A percentile compares a stretch with the other conserved stretches of the same genome.
These are phyloP conservation scores for Massariosphaeria phaeospora DNA, from an alignment of 495 filamentous ascomycete species.

Conservation along the genomic window DNA sequence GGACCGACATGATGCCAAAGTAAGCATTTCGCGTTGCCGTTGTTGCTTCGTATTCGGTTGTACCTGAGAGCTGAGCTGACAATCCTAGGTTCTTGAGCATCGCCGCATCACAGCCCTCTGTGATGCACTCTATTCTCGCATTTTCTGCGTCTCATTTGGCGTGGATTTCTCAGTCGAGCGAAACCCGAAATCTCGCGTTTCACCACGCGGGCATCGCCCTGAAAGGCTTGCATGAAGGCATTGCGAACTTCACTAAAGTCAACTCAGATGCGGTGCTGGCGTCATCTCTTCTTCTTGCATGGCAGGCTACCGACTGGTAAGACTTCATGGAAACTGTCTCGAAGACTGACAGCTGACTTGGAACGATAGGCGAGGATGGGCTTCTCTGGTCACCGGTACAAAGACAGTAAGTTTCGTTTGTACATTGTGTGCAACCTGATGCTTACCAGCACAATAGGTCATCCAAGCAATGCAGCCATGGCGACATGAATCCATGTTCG, in stretches of 20 bases:
- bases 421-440: not conserved
- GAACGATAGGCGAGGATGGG: slow-evolving; percentile 75
- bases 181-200: slow-evolving; percentile 78
- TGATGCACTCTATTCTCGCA: slow-evolving; percentile 87
- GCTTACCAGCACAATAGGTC: slow-evolving; percentile 55
- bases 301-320: slow-evolving; percentile 96
- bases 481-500: slow-evolving; percentile 83
- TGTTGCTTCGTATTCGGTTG: slow-evolving; percentile 26
- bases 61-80: slow-evolving; percentile 25
- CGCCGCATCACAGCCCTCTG: slow-evolving; percentile 73
- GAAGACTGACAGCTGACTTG: slow-evolving; percentile 34
- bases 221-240: slow-evolving; percentile 81
- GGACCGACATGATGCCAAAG: slow-evolving; percentile 89
- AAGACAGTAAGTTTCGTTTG: slow-evolving; percentile 58
- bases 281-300: slow-evolving; percentile 86
- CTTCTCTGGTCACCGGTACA: slow-evolving; percentile 84
- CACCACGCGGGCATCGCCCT: slow-evolving; percentile 80
- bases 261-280: slow-evolving; percentile 91
- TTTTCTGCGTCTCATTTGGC: slow-evolving; percentile 89
- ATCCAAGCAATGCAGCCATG: slow-evolving; percentile 88
- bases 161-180: slow-evolving; percentile 73
- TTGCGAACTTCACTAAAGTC: slow-evolving; percentile 74
- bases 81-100: slow-evolving; percentile 71
- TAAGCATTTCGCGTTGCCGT: slow-evolving; percentile 51
- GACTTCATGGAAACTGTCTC: slow-evolving; percentile 37